Conservation (phyloP, 305 asterid species). For the Striga hermonthica region DNA sequence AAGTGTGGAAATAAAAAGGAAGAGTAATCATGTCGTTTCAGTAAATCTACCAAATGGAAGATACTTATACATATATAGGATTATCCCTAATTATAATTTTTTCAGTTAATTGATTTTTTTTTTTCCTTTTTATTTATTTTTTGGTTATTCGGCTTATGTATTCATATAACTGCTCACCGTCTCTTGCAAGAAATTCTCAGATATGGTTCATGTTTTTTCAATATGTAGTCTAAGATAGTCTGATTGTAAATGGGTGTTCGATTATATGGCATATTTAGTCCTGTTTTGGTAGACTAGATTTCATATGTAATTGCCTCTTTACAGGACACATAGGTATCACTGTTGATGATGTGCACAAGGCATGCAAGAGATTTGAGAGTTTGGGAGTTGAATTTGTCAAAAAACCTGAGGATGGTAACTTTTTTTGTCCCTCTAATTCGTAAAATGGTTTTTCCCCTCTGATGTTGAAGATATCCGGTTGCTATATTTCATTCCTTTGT, state of each 20-base stretch:
- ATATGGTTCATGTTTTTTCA: too few relatives aligned
- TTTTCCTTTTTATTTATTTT: not conserved
- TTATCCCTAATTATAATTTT: too few relatives aligned
- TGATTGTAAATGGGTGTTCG: not conserved
- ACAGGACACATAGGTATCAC: slow-evolving; percentile 77
- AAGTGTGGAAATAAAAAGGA: too few relatives aligned
- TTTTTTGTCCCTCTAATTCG: slow-evolving; percentile 2
- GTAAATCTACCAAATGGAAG: too few relatives aligned
- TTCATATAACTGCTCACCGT: not conserved
- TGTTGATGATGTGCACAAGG: slow-evolving; percentile 64
- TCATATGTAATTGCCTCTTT: slow-evolving; percentile 17
- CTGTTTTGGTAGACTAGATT: slow-evolving; percentile 13
- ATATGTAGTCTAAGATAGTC: not conserved
- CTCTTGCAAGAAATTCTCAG: too few relatives aligned
- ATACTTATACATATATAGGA: too few relatives aligned
- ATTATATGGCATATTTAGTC: not conserved
- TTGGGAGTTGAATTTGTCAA: slow-evolving; percentile 66
- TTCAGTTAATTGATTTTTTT: not conserved
- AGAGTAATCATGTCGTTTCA: too few relatives aligned
- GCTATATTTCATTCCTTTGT: too few relatives aligned
- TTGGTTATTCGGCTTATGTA: not conserved
- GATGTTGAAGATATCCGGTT: too few relatives aligned
- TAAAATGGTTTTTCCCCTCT: not conserved
- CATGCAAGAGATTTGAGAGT: slow-evolving; percentile 66
- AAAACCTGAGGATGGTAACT: slow-evolving; percentile 63